Percentiles rank a stretch among this genome's conserved stretches.
Evolutionary conservation across 331 rosid species (phyloP).

Genomic region (Spiraea crenata): DNA sequence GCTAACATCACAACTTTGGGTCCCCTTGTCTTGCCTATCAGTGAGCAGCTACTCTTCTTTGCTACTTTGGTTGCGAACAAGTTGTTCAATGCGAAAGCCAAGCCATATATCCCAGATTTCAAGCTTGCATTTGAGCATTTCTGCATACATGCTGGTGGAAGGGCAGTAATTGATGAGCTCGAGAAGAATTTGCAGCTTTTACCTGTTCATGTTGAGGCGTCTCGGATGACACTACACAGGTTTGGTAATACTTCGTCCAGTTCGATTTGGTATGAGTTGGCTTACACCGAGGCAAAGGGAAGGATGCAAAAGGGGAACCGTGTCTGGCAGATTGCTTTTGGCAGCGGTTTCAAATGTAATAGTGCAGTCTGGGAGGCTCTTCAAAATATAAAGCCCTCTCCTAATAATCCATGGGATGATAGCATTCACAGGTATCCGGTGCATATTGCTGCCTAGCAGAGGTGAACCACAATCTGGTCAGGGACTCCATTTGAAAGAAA

Average conservation of each 20-base stretch:
- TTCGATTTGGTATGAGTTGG: slow-evolving; percentile 79
- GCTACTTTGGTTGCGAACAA: slow-evolving; percentile 43
- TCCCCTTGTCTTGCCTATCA: slow-evolving; percentile 65
- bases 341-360: slow-evolving; percentile 79
- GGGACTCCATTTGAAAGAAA: not conserved
- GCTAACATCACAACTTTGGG: slow-evolving; percentile 57
- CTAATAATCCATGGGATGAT: slow-evolving; percentile 64
- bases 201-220: slow-evolving; percentile 52
- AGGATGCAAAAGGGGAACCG: slow-evolving; percentile 50
- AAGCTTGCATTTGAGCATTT: slow-evolving; percentile 70
- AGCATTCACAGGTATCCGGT: slow-evolving; percentile 62
- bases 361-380: slow-evolving; percentile 83
- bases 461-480: slow-evolving; percentile 3
- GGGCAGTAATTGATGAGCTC: slow-evolving; percentile 66
- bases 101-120: slow-evolving; percentile 66
- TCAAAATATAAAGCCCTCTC: slow-evolving; percentile 45
- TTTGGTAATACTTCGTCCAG: slow-evolving; percentile 79
- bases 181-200: slow-evolving; percentile 66
- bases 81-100: slow-evolving; percentile 30
- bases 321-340: slow-evolving; percentile 77
- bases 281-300: slow-evolving; percentile 57
- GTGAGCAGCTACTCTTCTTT: slow-evolving; percentile 58
- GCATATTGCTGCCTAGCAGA: slow-evolving; percentile 21
- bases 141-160: slow-evolving; percentile 77
- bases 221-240: slow-evolving; percentile 72